Evolutionary conservation across 192 early-diverging fungal species (phyloP), one percentile per base, ranked within the genome.

Genomic region (Coemansia javaensis): DNA sequence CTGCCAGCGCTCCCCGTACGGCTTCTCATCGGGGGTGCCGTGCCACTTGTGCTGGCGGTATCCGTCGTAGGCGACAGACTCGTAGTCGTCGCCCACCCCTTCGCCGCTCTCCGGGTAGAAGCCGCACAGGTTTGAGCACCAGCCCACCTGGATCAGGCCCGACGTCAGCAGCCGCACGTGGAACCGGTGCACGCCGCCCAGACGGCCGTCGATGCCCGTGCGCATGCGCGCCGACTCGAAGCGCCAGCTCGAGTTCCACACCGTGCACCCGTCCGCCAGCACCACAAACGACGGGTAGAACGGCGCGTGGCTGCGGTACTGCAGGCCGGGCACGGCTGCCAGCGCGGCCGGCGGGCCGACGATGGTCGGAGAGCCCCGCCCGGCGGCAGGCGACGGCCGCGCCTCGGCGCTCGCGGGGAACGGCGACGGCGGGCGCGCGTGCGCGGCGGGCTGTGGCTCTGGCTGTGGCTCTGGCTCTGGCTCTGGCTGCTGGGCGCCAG

Each of bases 31-130:
- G 11, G 68, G 49, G 7, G 50, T 46, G 4, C 63, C 70, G 25
- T 53, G 50, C 70, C 70, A 74, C 41, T 62, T 66, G 57, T 57
- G 58, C 30, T 32, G 43, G 13, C 70, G 47, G 24, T 43, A 44
- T 6, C 70, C 70, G 32, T 74, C 70, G 28, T 74, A 74, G 0
- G 63, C 53, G 9, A 74, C 44, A 10, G 58, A 62, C 59, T 66
- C 57, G 37, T 32, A 53, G 50, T 74, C 70, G 10, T 74, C 70
- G 49, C 70, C 70, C 1, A 74, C 70, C 24, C 70, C 70, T 30
- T 66, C 47, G 16, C 70, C 70, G 47, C 64, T 74, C 51, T 66
- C 70, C 0, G 70, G 70, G 15, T 53, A 61, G 21, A 74, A 74
- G 3, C 40, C 47, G 27, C 70, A 74, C 32, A 28, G 45, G 34